These are phyloP conservation scores for Cyamopsis tetragonoloba DNA, from an alignment of 306 rosid species.

Conservation along the genomic window DNA sequence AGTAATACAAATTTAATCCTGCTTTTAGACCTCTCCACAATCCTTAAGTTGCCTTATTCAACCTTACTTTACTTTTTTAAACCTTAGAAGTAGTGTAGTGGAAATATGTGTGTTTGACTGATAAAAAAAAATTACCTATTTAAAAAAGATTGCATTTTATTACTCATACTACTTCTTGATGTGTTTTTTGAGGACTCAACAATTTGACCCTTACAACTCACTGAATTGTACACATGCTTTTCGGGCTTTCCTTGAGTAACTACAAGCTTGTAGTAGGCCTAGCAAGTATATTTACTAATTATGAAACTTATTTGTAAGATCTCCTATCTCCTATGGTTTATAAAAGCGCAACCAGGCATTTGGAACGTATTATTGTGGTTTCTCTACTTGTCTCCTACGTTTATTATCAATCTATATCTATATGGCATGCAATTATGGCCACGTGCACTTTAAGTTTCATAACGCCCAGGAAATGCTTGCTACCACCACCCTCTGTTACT, in stretches of 20 bases:
- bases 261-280: not conserved
- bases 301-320: slow-evolving; percentile 28
- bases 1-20: too few relatives aligned
- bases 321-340: slow-evolving; percentile 7
- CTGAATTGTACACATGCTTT: not conserved
- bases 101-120: too few relatives aligned
- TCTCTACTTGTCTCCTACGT: slow-evolving; percentile 28
- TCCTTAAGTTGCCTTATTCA: too few relatives aligned
- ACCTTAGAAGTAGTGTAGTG: too few relatives aligned
- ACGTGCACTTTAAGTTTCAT: slow-evolving; percentile 25
- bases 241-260: not conserved
- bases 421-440: slow-evolving; percentile 29
- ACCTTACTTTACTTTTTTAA: too few relatives aligned
- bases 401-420: not conserved
- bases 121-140: too few relatives aligned
- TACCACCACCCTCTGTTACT: not conserved
- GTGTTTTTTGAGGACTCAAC: too few relatives aligned
- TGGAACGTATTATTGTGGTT: slow-evolving; percentile 17
- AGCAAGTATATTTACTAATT: slow-evolving; percentile 11
- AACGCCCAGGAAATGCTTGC: not conserved
- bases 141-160: too few relatives aligned
- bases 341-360: slow-evolving; percentile 17
- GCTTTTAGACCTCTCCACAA: too few relatives aligned
- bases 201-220: too few relatives aligned
- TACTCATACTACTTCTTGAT: too few relatives aligned